Base-by-base conservation (phyloP, 106 monocot species). In the Dendrobium huoshanense region DNA sequence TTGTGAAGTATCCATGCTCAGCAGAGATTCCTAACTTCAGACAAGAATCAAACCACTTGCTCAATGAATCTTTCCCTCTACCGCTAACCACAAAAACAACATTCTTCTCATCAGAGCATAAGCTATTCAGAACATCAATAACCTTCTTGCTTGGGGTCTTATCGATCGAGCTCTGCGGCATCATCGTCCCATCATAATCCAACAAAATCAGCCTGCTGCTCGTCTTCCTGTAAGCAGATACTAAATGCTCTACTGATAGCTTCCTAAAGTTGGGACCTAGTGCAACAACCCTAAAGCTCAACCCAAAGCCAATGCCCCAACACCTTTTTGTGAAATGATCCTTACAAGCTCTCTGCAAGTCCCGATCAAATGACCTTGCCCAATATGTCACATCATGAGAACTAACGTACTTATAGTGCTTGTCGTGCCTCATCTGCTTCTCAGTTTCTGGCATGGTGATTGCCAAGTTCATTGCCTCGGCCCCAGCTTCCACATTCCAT, bases 241-340 rank as follows among this genome's bases (percentile, higher is more conserved):
- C 94, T 76, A 97, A 90, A 58, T 88, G 84, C 75, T 97, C 96
- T 22, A 94, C 87, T 0, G 92, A 97, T 4, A 97, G 84, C 82
- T 88, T 92, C 82, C 90, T 87, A 78, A 97, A 97, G 77, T 87
- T 88, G 0, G 90, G 96, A 13, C 86, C 96, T 13, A 96, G 83
- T 1, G 96, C 92, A 43, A 96, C 92, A 18, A 96, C 88, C 17
- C 88, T 54, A 65, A 97, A 97, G 64, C 92, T 85, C 85, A 97
- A 83, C 0, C 94, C 96, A 55, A 97, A 94, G 10, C 96, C 96
- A 58, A 97, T 94, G 7, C 94, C 96, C 96, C 96, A 97, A 83
- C 87, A 92, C 79, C 92, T 82, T 79, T 82, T 90, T 5, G 70
- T 75, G 83, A 82, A 90, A 82, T 97, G 92, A 64, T 97, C 97